Conservation (phyloP, 73 alveolate genomes). For the Tetrahymena elliotti region DNA sequence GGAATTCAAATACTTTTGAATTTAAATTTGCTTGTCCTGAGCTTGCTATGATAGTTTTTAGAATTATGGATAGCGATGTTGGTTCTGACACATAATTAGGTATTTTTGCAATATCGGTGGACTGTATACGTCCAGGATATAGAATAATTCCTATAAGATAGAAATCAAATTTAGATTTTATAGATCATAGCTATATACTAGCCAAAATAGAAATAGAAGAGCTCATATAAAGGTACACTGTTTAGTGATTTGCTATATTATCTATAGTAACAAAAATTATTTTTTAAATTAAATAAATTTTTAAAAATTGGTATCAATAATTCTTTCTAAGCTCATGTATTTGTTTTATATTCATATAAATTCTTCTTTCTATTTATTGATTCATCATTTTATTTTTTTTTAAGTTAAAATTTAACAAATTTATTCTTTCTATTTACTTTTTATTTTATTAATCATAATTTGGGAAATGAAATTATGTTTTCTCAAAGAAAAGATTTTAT, state of each 20-base stretch:
- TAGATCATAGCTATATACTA: background rate
- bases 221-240: background rate
- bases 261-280: background rate
- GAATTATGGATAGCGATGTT: constrained; percentile 28
- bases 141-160: constrained; percentile 47
- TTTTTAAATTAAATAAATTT: background rate
- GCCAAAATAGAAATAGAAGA: background rate
- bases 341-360: too few relatives aligned
- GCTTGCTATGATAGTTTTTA: constrained; percentile 47
- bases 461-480: too few relatives aligned
- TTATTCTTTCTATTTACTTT: too few relatives aligned
- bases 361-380: too few relatives aligned
- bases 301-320: background rate
- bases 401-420: too few relatives aligned
- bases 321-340: too few relatives aligned
- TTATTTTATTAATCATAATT: too few relatives aligned
- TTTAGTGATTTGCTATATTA: background rate
- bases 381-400: too few relatives aligned
- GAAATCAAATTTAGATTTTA: background rate
- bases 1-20: constrained; percentile 24
- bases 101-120: constrained; percentile 44
- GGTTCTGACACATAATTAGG: constrained; percentile 23
- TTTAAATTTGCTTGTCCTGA: constrained; percentile 52
- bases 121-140: constrained; percentile 48
- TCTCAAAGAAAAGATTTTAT: too few relatives aligned